phyloP scores from a whole-genome alignment of 2,329 filamentous ascomycete genomes.

The Colletotrichum sp. region DNA sequence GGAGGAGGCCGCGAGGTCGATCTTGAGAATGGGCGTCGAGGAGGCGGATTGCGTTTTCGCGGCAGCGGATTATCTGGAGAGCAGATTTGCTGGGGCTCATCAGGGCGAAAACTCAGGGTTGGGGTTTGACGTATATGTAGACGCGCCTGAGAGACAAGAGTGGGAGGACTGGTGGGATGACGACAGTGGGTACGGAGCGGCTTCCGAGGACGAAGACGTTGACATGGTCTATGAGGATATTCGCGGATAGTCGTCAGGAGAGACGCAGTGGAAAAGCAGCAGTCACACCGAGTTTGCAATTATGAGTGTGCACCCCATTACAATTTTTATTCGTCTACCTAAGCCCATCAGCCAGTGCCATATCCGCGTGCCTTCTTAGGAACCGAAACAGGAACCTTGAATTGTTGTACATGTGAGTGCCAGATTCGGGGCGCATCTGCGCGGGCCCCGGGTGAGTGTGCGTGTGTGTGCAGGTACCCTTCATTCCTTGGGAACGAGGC shows the following conservation, averaged over 20 bases:
- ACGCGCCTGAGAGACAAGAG: neutral
- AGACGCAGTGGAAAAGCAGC: neutral
- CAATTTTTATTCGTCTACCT: slow-evolving; percentile 24
- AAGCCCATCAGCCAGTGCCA: slow-evolving; percentile 22
- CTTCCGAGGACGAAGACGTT: neutral
- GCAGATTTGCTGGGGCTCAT: neutral
- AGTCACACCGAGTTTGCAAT: neutral
- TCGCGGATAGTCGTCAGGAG: neutral
- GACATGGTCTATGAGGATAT: neutral
- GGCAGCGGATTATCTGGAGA: neutral
- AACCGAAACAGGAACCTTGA: slow-evolving; percentile 17
- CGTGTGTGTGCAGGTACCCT: neutral
- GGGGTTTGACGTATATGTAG: neutral
- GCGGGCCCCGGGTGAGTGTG: neutral
- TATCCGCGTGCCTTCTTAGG: slow-evolving; percentile 17
- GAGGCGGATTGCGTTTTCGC: neutral
- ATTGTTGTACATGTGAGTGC: slow-evolving; percentile 22
- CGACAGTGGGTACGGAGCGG: neutral
- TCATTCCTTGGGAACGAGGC: neutral
- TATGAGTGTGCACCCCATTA: slow-evolving; percentile 13
- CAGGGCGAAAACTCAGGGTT: neutral
- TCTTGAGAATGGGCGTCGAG: neutral
- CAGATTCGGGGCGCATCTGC: slow-evolving; percentile 8
- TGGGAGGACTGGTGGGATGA: neutral
- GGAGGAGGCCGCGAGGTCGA: neutral